phyloP scores from a whole-genome alignment of 208 protist species.

The Leishmania amazonensis region DNA sequence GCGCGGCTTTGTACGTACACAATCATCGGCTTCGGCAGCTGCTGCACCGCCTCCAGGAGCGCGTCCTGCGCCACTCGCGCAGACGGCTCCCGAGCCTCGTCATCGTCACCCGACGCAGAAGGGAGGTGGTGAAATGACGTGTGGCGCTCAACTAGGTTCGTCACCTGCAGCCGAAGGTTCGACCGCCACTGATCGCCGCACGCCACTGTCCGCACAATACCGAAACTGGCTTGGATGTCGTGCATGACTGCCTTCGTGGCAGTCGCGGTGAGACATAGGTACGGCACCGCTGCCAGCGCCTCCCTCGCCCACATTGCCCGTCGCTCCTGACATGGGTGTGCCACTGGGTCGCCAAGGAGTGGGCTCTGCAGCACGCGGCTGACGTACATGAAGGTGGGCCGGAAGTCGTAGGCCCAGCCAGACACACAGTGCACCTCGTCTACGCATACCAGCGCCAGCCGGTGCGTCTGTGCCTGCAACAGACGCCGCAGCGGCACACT shows the following conservation, averaged over 20 bases:
- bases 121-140: constrained; percentile 12
- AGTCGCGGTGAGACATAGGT: constrained; percentile 89
- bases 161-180: constrained; percentile 67
- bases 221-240: constrained; percentile 78
- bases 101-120: background rate
- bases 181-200: constrained; percentile 44
- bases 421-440: constrained; percentile 98
- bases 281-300: constrained; percentile 28
- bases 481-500: constrained; percentile 51
- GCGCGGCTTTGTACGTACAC: constrained; percentile 85
- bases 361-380: constrained; percentile 51
- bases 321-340: constrained; percentile 4
- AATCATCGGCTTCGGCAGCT: constrained; percentile 85
- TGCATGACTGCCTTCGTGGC: constrained; percentile 68
- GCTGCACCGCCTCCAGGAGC: constrained; percentile 57
- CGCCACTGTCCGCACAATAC: constrained; percentile 58
- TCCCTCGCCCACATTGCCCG: background rate
- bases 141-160: constrained; percentile 38
- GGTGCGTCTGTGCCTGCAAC: constrained; percentile 38
- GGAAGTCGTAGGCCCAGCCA: constrained; percentile 97
- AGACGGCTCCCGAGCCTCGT: constrained; percentile 27
- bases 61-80: constrained; percentile 55
- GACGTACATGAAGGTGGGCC: constrained; percentile 84
- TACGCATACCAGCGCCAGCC: constrained; percentile 87
- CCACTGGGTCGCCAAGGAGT: constrained; percentile 10